Evolutionary conservation across 2,329 filamentous ascomycete species (phyloP).

Genomic region (Monosporascus sp.): DNA sequence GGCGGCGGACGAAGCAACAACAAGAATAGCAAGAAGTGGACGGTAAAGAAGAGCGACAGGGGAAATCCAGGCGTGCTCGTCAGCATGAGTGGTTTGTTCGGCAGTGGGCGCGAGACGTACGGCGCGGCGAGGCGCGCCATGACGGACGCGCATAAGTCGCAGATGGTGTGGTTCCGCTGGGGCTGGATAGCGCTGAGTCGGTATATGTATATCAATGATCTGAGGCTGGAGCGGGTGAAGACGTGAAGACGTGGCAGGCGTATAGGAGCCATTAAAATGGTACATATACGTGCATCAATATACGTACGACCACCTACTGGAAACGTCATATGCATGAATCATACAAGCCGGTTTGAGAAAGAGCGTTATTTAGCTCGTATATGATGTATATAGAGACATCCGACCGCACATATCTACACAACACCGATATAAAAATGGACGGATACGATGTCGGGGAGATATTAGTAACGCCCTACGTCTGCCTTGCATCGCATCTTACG

Average conservation of each 20-base stretch:
- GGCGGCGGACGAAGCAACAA: slow-evolving; percentile 19
- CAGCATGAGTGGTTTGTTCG: slow-evolving; percentile 62
- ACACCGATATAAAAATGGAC: too few relatives aligned
- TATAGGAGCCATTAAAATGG: too few relatives aligned
- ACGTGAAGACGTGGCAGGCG: background rate
- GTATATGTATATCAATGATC: slow-evolving; percentile 94
- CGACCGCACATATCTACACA: too few relatives aligned
- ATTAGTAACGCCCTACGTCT: too few relatives aligned
- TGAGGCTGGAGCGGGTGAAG: slow-evolving; percentile 49
- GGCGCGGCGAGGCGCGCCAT: slow-evolving; percentile 72
- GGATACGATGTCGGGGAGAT: too few relatives aligned
- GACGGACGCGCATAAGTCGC: slow-evolving; percentile 83
- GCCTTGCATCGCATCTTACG: too few relatives aligned
- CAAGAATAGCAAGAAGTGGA: slow-evolving; percentile 1
- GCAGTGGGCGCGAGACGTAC: slow-evolving; percentile 44
- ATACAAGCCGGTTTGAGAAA: too few relatives aligned
- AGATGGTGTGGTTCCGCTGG: slow-evolving; percentile 99
- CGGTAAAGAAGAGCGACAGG: slow-evolving; percentile 19
- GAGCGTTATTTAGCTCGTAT: too few relatives aligned
- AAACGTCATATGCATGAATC: too few relatives aligned
- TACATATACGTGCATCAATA: too few relatives aligned
- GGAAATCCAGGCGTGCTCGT: slow-evolving; percentile 57
- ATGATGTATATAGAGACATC: too few relatives aligned
- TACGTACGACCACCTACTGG: too few relatives aligned
- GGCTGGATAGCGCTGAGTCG: slow-evolving; percentile 87